Base-by-base conservation (phyloP, 2,329 filamentous ascomycete genomes). In the Fusarium sarcochroum region DNA sequence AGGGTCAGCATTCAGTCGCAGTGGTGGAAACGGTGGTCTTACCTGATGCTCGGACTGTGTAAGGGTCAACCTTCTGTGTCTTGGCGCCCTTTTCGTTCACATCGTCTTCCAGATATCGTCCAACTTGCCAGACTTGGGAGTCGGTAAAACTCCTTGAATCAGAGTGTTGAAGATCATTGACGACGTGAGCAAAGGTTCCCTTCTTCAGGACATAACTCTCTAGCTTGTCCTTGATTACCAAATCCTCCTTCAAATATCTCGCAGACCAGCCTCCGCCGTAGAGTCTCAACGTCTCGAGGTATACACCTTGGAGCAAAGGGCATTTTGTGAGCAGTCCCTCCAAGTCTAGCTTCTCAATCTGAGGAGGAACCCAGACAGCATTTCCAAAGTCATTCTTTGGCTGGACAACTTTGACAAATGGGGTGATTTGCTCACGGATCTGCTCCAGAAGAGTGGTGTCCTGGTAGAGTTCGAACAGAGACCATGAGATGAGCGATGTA, bases 391-490 rank as follows among this genome's bases (percentile, higher is more conserved):
- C 78, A 38, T 80, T 76, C 17, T 63, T 70, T 6, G 77, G 80
- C 50, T 80, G 77, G 5, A 76, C 66, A 7, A 76, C 69, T 13
- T 72, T 55, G 15, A 81, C 66, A 37, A 70, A 76, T 0, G 77
- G 76, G 9, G 73, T 74, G 53, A 83, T 75, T 66, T 83, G 81
- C 4, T 78, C 75, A 15, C 79, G 78, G 25, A 84, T 73, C 23
- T 79, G 75, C 30, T 71, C 73, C 1, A 83, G 73, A 5, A 83
- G 76, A 13, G 79, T 75, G 1, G 76, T 70, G 21, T 83, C 80
- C 11, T 77, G 76, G 58, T 77, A 78, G 11, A 83, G 71, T 49
- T 83, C 79, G 52, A 79, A 78, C 1, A 84, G 67, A 66, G 82
- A 75, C 82, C 82, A 84, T 7, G 76, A 75, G 5, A 78, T 73